Evolutionary conservation across 2,329 filamentous ascomycete genomes (phyloP), one percentile per base, ranked within the genome.

Genomic region (Tolypocladium sp.): DNA sequence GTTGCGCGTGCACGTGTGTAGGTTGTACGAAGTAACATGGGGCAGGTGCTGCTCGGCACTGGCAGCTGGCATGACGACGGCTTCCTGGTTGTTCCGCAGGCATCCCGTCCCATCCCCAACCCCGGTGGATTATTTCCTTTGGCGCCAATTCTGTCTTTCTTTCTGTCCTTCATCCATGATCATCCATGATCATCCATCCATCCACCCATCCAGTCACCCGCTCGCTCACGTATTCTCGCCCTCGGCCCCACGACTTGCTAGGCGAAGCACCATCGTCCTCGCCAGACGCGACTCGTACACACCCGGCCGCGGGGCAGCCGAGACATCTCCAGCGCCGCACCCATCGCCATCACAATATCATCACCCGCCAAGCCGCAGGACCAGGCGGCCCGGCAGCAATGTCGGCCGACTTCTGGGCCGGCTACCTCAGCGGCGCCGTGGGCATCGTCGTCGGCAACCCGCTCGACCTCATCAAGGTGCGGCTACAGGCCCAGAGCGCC

Each of bases 371-470:
- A 20, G 46, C 46, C 6, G 46, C 27, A 33, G 42, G 25, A 22
- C 1, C 42, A 25, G 42, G 42, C 10, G 42, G 17, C 13, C 9
- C n/a, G 13, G 57, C 54, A 22, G 58, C n/a, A 52, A 93, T 94
- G 90, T 90, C 90, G 56, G 85, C 91, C 65, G 92, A 96, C 71
- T 97, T 97, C 74, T 96, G 90, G 90, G 90, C 92, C 60, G 92
- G 92, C 68, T 97, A 96, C 73, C 76, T 94, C 62, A 93, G 89
- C 69, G 93, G 93, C 57, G 91, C 89, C 59, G 80, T 88, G 55
- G 90, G 91, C 53, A 97, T 97, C 67, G 77, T 96, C 55, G 88
- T 96, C 61, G 92, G 93, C 63, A 96, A 96, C 67, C 91, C 92
- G 3, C 79, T 97, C 5, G 89, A 92, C 70, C 75, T 92, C 25